Conservation (phyloP, 2,329 filamentous ascomycete species). For the Coleophoma eucalyptorum region DNA sequence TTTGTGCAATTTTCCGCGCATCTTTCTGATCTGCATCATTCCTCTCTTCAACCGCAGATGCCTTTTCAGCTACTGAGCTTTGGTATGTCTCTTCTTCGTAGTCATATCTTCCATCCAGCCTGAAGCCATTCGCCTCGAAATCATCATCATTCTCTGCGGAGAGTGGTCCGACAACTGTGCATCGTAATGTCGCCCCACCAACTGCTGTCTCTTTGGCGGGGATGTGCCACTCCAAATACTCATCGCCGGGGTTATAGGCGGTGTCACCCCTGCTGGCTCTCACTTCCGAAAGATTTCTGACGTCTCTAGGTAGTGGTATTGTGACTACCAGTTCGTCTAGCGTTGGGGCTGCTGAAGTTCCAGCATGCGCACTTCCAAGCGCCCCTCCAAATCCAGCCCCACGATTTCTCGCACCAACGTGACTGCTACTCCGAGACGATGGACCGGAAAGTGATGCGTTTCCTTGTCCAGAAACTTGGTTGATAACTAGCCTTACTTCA, state of each 20-base stretch:
- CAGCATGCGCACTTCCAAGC: conserved; percentile 39
- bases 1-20: conserved; percentile 57
- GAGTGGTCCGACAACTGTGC: conserved; percentile 69
- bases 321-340: conserved; percentile 76
- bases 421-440: conserved; percentile 29
- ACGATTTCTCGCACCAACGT: conserved; percentile 33
- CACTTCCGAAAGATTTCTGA: conserved; percentile 81
- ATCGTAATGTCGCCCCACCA: conserved; percentile 70
- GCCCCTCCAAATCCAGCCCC: conserved; percentile 39
- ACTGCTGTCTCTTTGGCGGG: conserved; percentile 71
- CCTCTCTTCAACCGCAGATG: conserved; percentile 31
- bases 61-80: conserved; percentile 23
- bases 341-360: conserved; percentile 38
- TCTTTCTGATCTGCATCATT: conserved; percentile 37
- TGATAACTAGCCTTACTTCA: conserved; percentile 74
- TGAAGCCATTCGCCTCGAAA: conserved; percentile 31
- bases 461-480: conserved; percentile 53
- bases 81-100: conserved; percentile 55
- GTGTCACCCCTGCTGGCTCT: conserved; percentile 80
- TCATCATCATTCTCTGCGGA: conserved; percentile 41
- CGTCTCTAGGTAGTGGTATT: conserved; percentile 73
- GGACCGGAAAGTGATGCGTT: conserved; percentile 35
- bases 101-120: conserved; percentile 34
- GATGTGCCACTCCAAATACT: conserved; percentile 77
- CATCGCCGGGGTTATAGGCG: conserved; percentile 70